A percentile compares a stretch with the other conserved stretches of the same genome.
Conservation (phyloP, 2,329 filamentous ascomycete species). For the Magnaporthiopsis rhizophila region DNA sequence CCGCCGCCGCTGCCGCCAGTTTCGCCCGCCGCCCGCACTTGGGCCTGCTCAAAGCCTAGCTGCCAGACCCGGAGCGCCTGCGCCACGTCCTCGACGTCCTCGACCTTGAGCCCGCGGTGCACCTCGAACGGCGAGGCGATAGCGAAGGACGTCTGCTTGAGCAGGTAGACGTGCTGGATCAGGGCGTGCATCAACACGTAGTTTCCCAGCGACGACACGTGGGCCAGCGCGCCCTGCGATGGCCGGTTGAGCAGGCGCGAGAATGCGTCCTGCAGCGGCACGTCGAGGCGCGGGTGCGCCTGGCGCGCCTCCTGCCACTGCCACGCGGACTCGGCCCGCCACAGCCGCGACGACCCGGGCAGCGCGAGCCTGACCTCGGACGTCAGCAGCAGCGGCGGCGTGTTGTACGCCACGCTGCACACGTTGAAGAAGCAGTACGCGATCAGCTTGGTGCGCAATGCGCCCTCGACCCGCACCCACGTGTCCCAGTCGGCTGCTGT, state of each 20-base stretch:
- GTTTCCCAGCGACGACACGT: conserved; percentile 55
- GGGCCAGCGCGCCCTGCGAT: conserved; percentile 37
- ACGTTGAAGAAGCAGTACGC: conserved; percentile 57
- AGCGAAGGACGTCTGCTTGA: conserved; percentile 54
- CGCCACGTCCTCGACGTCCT: conserved; percentile 48
- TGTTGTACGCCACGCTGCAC: conserved; percentile 54
- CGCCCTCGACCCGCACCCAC: conserved; percentile 50
- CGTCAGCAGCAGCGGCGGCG: conserved; percentile 48
- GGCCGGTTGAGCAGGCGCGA: conserved; percentile 45
- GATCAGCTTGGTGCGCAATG: conserved; percentile 50
- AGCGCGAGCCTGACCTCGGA: conserved; percentile 49
- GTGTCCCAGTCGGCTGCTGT: conserved; percentile 46
- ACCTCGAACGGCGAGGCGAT: conserved; percentile 39
- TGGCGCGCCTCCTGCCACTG: conserved; percentile 53
- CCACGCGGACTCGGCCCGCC: conserved; percentile 49
- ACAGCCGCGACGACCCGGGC: conserved; percentile 46
- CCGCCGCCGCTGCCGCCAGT: conserved; percentile 25
- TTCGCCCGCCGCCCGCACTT: conserved; percentile 40
- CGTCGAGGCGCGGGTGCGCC: conserved; percentile 35
- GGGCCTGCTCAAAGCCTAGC: conserved; percentile 47
- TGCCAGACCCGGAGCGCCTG: conserved; percentile 52
- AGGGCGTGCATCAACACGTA: conserved; percentile 66
- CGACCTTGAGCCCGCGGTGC: conserved; percentile 40
- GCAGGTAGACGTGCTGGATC: conserved; percentile 63
- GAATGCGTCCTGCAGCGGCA: conserved; percentile 50